Conservation (phyloP, 202 grass and related monocot genomes). For the Schoenoplectus triqueter region DNA sequence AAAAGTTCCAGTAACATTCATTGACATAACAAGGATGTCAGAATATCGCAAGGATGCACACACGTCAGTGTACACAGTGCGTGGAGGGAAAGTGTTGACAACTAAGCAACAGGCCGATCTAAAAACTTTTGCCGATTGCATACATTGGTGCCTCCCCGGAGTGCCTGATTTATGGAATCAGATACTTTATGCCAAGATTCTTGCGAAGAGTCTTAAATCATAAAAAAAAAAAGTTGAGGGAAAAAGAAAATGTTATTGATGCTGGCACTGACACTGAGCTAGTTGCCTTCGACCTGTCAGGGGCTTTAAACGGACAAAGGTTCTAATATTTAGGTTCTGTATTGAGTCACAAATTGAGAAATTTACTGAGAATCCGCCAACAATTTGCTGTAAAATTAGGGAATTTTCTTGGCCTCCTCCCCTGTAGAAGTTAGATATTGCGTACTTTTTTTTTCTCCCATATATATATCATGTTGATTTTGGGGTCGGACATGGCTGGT, state of each 20-base stretch:
- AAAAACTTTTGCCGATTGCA: constrained; percentile 69
- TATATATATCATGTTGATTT: constrained; percentile 18
- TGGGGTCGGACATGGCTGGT: constrained; percentile 24
- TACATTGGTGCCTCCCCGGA: constrained; percentile 93
- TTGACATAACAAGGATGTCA: constrained; percentile 85
- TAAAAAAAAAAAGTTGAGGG: neutral
- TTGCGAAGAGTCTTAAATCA: constrained; percentile 38
- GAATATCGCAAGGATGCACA: constrained; percentile 93
- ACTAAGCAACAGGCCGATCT: constrained; percentile 64
- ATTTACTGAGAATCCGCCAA: constrained; percentile 1
- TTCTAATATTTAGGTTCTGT: constrained; percentile 20
- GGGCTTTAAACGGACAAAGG: neutral
- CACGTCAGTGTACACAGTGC: constrained; percentile 60
- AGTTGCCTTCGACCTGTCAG: neutral
- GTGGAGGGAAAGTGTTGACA: constrained; percentile 68
- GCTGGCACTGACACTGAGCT: constrained; percentile 7
- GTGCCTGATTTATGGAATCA: constrained; percentile 89
- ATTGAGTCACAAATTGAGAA: constrained; percentile 20
- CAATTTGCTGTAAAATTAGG: constrained; percentile 24
- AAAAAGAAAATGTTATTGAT: constrained; percentile 3
- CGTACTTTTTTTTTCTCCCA: neutral
- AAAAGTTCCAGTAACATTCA: constrained; percentile 50
- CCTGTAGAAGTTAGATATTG: constrained; percentile 29
- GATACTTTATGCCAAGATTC: constrained; percentile 69
- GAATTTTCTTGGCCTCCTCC: constrained; percentile 1